Conservation (phyloP, 2,329 filamentous ascomycete species). For the Colletotrichum spinosum region DNA sequence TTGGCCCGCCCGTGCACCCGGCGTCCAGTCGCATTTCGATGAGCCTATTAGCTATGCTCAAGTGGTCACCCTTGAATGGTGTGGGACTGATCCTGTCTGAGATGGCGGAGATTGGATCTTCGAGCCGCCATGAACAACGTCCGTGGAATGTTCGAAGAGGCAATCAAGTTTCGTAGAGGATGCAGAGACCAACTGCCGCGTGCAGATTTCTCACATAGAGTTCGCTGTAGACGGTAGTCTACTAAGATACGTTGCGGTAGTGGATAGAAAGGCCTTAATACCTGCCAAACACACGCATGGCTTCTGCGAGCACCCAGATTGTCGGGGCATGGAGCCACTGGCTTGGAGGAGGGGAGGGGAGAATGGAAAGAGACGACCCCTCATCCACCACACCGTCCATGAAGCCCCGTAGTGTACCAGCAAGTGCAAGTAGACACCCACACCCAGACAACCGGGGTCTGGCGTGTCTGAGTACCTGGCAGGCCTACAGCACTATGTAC, state of each 20-base stretch:
- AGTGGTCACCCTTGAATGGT: slow-evolving; percentile 30
- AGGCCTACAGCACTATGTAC: too few relatives aligned
- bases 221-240: too few relatives aligned
- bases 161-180: not conserved
- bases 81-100: slow-evolving; percentile 34
- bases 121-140: slow-evolving; percentile 1
- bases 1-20: slow-evolving; percentile 4
- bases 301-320: slow-evolving; percentile 31
- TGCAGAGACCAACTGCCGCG: not conserved
- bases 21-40: slow-evolving; percentile 14
- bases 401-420: not conserved
- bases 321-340: slow-evolving; percentile 32
- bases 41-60: slow-evolving; percentile 24
- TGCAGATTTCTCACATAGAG: too few relatives aligned
- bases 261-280: not conserved
- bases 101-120: slow-evolving; percentile 29
- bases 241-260: not conserved
- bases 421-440: slow-evolving; percentile 18
- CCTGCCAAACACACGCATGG: slow-evolving; percentile 21
- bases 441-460: slow-evolving; percentile 14
- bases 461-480: slow-evolving; percentile 40
- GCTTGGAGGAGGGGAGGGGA: slow-evolving; percentile 4
- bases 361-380: slow-evolving; percentile 23
- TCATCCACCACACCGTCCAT: slow-evolving; percentile 8
- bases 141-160: too few relatives aligned